Evolutionary conservation across 768 basidiomycete genomes (phyloP), one percentile per base, ranked within the genome.

Genomic region (Leccinum subgranulosum): DNA sequence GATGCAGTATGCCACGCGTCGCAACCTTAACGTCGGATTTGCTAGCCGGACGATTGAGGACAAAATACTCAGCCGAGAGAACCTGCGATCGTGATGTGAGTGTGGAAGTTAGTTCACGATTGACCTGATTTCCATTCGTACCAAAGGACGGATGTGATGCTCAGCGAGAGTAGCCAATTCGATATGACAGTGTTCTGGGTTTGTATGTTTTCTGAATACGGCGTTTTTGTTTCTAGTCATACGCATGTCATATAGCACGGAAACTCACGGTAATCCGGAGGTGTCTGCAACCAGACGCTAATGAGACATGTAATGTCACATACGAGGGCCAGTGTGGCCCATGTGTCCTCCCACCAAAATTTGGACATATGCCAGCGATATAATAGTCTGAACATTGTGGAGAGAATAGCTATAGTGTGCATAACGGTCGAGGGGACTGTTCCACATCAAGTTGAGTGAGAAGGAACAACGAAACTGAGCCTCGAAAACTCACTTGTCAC

Each of bases 311-410:
- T 47, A 7, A 68, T 47, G 36, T 64, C 68, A 39, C 48, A 64
- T 48, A 65, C 15, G 33, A 70, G 68, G 7, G 69, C 68, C 33
- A 62, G 8, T 2, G 55, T 50, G 6, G 69, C 69, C 69, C 69
- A 72, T 31, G 57, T 43, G 33, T 70, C 69, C 23, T 70, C 69
- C 69, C 69, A 72, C 58, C 64, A 61, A 55, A 68, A 64, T 25
- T 27, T 61, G 15, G 56, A 54, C 27, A 61, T 51, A 41, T 33
- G 43, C 53, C 58, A 66, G 43, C 70, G 70, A 45, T 72, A 61
- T 15, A 56, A 21, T 7, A 70, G 56, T 45, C 69, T 60, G 25
- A 62, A 55, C 3, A 43, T 27, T 6, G 69, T 70, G 14, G 48
- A n/a, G 15, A 60, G 29, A 14, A 72, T 70, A 23, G 60, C 65